These are phyloP conservation scores for Penicillium alfredii DNA, from an alignment of 495 filamentous ascomycete genomes.

Conservation along the genomic window DNA sequence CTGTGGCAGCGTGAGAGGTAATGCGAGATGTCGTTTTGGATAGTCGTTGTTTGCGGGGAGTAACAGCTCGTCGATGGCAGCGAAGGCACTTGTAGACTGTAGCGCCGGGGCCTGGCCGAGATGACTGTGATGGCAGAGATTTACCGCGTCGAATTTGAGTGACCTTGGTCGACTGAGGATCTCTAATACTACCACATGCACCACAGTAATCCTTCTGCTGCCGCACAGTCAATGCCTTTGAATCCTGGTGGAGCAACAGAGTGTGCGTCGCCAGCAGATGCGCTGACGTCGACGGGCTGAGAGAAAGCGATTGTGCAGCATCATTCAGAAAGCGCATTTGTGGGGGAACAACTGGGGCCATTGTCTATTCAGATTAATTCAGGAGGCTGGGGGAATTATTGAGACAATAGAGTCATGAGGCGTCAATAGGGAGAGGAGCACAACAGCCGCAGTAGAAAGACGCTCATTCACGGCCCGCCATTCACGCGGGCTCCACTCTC, in stretches of 20 bases:
- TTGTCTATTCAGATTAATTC: too few relatives aligned
- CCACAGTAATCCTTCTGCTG: constrained; percentile 41
- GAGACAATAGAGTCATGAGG: too few relatives aligned
- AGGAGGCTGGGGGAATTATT: too few relatives aligned
- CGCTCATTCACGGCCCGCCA: too few relatives aligned
- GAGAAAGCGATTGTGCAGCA: constrained; percentile 37
- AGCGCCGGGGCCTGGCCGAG: too few relatives aligned
- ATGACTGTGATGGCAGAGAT: too few relatives aligned
- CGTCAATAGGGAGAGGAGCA: too few relatives aligned
- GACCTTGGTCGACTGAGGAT: constrained; percentile 37
- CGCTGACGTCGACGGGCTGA: constrained; percentile 45
- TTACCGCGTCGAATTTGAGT: constrained; percentile 18
- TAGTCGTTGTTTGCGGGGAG: constrained; percentile 9
- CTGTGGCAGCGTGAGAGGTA: constrained; percentile 3
- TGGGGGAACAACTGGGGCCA: constrained; percentile 32
- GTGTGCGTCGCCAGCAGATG: constrained; percentile 41
- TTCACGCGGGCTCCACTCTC: too few relatives aligned
- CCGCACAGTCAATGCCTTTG: constrained; percentile 31
- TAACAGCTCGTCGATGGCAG: constrained; percentile 32
- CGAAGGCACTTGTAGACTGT: constrained; percentile 36
- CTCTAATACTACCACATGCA: constrained; percentile 46
- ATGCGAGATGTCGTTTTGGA: constrained; percentile 10
- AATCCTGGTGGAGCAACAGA: constrained; percentile 34
- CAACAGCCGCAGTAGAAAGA: too few relatives aligned
- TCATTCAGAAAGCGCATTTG: constrained; percentile 41